phyloP scores from a whole-genome alignment of 169 alveolate species.

The Amoebophrya sp. region DNA sequence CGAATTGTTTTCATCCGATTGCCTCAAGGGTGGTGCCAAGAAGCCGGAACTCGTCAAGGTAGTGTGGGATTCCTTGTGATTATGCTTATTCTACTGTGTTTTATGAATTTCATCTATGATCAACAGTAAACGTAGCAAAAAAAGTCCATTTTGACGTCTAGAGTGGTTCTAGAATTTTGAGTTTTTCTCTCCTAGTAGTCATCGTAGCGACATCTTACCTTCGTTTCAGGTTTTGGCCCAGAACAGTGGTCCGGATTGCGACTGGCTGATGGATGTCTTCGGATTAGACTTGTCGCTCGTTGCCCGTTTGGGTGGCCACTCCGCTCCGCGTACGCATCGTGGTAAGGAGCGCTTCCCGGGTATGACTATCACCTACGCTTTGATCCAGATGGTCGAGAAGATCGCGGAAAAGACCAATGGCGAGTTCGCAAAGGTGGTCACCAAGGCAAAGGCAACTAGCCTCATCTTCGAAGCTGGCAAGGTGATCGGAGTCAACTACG shows the following conservation, averaged over 20 bases:
- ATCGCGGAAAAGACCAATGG: neutral
- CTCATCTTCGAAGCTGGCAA: too few relatives aligned
- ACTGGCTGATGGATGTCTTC: too few relatives aligned
- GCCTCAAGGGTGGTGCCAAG: conserved; percentile 38
- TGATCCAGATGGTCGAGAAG: neutral
- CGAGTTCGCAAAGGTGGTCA: neutral
- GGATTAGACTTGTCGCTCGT: conserved; percentile 25
- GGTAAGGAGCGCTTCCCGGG: too few relatives aligned
- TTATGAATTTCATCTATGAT: neutral
- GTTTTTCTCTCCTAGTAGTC: neutral
- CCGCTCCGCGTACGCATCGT: conserved; percentile 20
- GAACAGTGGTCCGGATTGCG: neutral
- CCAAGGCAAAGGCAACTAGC: neutral
- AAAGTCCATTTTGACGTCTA: neutral
- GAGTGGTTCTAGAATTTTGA: neutral
- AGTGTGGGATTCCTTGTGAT: too few relatives aligned
- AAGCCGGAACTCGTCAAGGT: conserved; percentile 34
- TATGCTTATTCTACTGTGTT: neutral
- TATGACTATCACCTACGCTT: too few relatives aligned
- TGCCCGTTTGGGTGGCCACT: conserved; percentile 35
- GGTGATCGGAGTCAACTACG: too few relatives aligned
- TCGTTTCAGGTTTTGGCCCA: neutral
- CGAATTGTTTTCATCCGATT: conserved; percentile 45
- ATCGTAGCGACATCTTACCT: too few relatives aligned
- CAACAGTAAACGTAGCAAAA: neutral